phyloP scores from a whole-genome alignment of 345 rosid genomes.

The Eucalyptus victrix region DNA sequence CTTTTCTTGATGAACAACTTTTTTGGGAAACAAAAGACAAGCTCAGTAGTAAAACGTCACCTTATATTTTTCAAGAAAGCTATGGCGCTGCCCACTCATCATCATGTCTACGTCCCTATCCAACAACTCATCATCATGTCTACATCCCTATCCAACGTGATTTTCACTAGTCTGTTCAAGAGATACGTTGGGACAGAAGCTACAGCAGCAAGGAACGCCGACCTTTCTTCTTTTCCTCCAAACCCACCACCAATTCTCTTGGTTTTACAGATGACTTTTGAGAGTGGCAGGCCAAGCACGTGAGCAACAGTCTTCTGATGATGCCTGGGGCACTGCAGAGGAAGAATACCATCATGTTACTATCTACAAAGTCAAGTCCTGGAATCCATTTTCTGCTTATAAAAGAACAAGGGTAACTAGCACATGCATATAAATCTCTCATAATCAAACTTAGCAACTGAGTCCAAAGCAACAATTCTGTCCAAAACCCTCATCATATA shows the following conservation, averaged over 20 bases:
- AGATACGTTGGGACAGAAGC: constrained; percentile 80
- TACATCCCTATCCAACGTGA: constrained; percentile 74
- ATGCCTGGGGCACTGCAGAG: constrained; percentile 63
- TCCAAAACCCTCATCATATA: background rate
- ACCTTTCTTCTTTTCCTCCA: constrained; percentile 96
- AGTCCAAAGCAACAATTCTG: background rate
- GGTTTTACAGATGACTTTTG: constrained; percentile 86
- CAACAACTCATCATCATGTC: constrained; percentile 76
- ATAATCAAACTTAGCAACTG: background rate
- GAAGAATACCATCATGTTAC: background rate
- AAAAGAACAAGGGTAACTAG: background rate
- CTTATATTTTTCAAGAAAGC: constrained; percentile 92
- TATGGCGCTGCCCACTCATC: constrained; percentile 85
- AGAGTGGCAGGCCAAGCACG: constrained; percentile 90
- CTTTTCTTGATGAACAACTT: background rate
- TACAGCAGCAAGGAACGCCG: constrained; percentile 68
- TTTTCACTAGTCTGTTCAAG: constrained; percentile 70
- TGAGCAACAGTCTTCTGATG: constrained; percentile 79
- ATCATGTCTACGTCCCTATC: constrained; percentile 94
- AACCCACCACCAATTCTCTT: constrained; percentile 94
- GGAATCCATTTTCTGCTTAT: background rate
- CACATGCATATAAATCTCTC: background rate
- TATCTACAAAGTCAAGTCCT: background rate
- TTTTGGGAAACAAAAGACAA: background rate
- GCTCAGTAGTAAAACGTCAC: constrained; percentile 6